A percentile compares a stretch with the other conserved stretches of the same genome.
phyloP scores from a whole-genome alignment of 495 filamentous ascomycete species.

The Sordaria brevicollis region DNA sequence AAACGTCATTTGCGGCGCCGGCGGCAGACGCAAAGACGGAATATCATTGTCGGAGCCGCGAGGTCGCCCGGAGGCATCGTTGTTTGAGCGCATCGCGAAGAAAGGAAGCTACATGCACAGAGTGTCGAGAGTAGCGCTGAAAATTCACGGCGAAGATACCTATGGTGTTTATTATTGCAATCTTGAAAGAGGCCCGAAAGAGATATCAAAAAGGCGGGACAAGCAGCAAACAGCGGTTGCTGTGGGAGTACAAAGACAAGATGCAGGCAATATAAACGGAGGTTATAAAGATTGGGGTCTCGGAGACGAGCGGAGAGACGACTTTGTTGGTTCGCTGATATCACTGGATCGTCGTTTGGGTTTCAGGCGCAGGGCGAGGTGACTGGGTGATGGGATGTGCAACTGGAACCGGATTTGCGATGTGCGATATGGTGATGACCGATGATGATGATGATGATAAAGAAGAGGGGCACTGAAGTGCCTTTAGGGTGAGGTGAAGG shows the following conservation, averaged over 20 bases:
- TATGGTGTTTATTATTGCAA: background rate
- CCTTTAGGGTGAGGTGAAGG: background rate
- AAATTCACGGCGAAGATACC: background rate
- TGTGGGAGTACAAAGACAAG: background rate
- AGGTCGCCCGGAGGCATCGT: slow-evolving; percentile 18
- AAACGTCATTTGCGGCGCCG: slow-evolving; percentile 43
- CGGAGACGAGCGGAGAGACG: background rate
- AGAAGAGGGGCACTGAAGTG: background rate
- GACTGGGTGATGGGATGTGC: background rate
- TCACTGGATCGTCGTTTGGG: background rate
- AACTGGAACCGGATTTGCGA: background rate
- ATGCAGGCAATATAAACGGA: background rate
- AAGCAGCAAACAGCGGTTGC: background rate
- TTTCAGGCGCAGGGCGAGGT: background rate
- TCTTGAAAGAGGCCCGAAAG: background rate
- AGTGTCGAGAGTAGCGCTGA: background rate
- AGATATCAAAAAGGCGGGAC: background rate
- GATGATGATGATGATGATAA: background rate
- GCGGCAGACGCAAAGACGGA: slow-evolving; percentile 15
- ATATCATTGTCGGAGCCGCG: slow-evolving; percentile 17
- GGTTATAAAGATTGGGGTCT: background rate
- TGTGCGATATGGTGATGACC: background rate
- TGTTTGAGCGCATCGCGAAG: slow-evolving; percentile 3
- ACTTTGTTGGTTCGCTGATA: background rate
- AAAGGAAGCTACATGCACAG: background rate